Percentiles rank a stretch among this genome's conserved stretches.
Evolutionary conservation across 2,329 filamentous ascomycete genomes (phyloP).

Genomic region (Rhynchosporium secalis): DNA sequence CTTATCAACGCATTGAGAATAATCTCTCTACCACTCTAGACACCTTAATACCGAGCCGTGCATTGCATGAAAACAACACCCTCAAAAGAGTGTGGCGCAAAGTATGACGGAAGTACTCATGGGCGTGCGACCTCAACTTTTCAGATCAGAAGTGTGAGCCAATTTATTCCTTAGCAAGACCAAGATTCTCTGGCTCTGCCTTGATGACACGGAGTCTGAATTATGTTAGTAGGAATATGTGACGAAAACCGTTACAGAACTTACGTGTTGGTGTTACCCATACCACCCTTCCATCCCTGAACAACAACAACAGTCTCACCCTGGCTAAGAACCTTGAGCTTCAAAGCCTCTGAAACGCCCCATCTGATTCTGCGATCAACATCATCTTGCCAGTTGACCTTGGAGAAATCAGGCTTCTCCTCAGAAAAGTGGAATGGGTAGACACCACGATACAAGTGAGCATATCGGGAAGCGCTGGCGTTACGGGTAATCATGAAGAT

Average conservation of each 20-base stretch:
- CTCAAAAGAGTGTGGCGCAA: slow-evolving; percentile 1
- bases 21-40: background rate
- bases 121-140: background rate
- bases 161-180: slow-evolving; percentile 16
- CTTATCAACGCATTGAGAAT: slow-evolving; percentile 6
- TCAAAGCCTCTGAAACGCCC: slow-evolving; percentile 85
- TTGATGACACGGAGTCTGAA: slow-evolving; percentile 39
- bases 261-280: slow-evolving; percentile 84
- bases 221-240: slow-evolving; percentile 14
- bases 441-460: slow-evolving; percentile 94
- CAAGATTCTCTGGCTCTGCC: slow-evolving; percentile 37
- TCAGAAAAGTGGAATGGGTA: slow-evolving; percentile 96
- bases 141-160: background rate
- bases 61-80: background rate
- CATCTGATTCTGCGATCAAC: slow-evolving; percentile 97
- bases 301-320: slow-evolving; percentile 80
- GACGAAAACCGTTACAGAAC: background rate
- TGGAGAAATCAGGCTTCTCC: slow-evolving; percentile 89
- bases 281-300: slow-evolving; percentile 88
- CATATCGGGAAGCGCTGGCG: slow-evolving; percentile 79
- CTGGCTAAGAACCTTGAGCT: slow-evolving; percentile 72
- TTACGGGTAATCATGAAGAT: slow-evolving; percentile 99
- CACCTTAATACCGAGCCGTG: background rate
- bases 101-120: background rate
- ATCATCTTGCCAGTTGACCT: slow-evolving; percentile 97